Evolutionary conservation across 176 grass and related monocot species (phyloP), one percentile per base, ranked within the genome.

Genomic region (Aegilops sharonensis): DNA sequence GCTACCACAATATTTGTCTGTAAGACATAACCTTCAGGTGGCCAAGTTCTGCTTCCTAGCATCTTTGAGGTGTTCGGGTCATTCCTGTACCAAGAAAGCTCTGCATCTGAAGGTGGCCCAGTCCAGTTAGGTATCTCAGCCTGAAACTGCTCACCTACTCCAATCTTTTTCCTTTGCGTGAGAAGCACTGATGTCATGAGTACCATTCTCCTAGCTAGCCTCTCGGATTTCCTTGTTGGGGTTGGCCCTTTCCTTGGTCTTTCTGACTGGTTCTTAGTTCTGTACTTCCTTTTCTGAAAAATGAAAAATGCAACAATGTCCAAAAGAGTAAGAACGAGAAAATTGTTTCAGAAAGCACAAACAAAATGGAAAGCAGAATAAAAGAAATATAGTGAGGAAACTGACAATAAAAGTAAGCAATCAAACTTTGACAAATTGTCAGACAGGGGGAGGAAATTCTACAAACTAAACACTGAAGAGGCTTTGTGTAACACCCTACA

Each of bases 171-270:
- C 82, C 89, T 89, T 79, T 90, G 91, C 52, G 64, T 88, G 11
- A 86, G 81, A 74, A 94, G 92, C 87, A 91, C 89, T 25, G 85
- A 82, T 86, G 85, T 64, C 84, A 91, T 88, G 68, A 96, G 74
- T 23, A 85, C 79, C 78, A 92, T 86, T 81, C 80, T 90, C 80
- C 85, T 94, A 72, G 97, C 90, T 87, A 99, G 83, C 66, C 97
- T 95, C 81, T 94, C 90, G 13, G 97, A 99, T 87, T 95, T 96
- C 88, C 97, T 90, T 85, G 64, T 89, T 85, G 89, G 93, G 78
- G 57, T 30, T 34, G 35, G 62, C 37, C 79, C 87, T 89, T 92
- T 95, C 57, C 70, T 94, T 65, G 83, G 77, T 57, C 68, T 75
- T 57, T 64, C 61, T 64, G 61, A 65, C 8, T 73, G 78, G 34